Percentiles rank a stretch among this genome's conserved stretches.
Conservation (phyloP, 306 rosid genomes). For the Prinsepia uniflora region DNA sequence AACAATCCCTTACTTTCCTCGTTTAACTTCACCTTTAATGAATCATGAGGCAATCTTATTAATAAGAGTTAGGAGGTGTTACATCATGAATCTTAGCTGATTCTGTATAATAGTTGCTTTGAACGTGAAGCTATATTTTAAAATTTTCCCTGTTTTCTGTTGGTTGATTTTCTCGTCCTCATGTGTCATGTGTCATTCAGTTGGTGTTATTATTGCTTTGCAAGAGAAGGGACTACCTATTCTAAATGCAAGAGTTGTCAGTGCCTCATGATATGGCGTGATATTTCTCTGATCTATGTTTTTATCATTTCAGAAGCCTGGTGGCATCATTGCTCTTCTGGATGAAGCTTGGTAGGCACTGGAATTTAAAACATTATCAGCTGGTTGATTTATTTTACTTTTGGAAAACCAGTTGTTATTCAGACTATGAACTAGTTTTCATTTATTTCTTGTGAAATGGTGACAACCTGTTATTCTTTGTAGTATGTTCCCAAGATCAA, state of each 20-base stretch:
- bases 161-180: neutral
- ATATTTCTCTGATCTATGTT: constrained; percentile 34
- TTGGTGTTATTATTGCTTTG: neutral
- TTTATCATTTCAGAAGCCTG: constrained; percentile 78
- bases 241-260: constrained; percentile 2
- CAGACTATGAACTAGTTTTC: constrained; percentile 4
- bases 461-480: constrained; percentile 43
- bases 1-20: too few species aligned
- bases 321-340: constrained; percentile 90
- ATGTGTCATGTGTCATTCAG: neutral
- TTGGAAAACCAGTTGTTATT: constrained; percentile 3
- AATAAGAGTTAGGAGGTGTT: too few species aligned
- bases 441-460: constrained; percentile 28
- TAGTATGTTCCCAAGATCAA: constrained; percentile 99
- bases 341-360: constrained; percentile 94
- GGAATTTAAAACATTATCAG: constrained; percentile 12
- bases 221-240: neutral
- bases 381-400: neutral
- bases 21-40: too few species aligned
- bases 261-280: neutral
- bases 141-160: neutral
- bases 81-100: too few species aligned
- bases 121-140: neutral
- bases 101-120: neutral
- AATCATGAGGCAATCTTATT: too few species aligned